Percentiles rank a stretch among this genome's conserved stretches.
Conservation (phyloP, 176 grass and related monocot genomes). For the Bromus sterilis region DNA sequence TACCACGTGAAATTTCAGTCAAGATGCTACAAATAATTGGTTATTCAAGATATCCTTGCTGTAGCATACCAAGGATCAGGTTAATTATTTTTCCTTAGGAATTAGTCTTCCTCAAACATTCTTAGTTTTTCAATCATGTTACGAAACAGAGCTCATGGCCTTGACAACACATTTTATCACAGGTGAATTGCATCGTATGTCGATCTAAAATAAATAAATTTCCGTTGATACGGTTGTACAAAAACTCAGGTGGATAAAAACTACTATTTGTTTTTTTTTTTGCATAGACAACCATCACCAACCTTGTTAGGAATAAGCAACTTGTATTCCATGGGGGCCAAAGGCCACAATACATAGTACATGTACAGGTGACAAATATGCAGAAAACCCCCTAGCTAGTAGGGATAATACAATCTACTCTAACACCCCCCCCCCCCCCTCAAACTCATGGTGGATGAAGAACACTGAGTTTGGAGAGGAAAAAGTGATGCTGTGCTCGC, state of each 20-base stretch:
- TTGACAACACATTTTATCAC: background rate
- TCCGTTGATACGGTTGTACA: background rate
- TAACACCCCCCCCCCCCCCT: no score
- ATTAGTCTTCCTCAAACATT: background rate
- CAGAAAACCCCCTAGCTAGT: no score
- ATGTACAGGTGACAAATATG: no score
- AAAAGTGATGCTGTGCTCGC: no score
- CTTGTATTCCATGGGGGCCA: no score
- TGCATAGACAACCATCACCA: background rate
- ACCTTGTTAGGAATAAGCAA: no score
- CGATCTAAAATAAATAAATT: background rate
- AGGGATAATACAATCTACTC: no score
- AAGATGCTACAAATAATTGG: background rate
- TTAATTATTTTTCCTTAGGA: background rate
- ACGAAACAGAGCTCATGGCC: background rate
- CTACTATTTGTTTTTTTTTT: background rate
- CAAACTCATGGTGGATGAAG: no score
- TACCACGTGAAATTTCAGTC: background rate
- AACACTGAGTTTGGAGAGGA: no score
- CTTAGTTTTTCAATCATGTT: background rate
- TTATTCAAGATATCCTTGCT: background rate
- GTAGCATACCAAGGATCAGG: background rate
- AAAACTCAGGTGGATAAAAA: background rate
- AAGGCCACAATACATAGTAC: no score
- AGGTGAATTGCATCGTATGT: background rate